phyloP scores from a whole-genome alignment of 768 basidiomycete genomes.

The Boletus barrowsii region DNA sequence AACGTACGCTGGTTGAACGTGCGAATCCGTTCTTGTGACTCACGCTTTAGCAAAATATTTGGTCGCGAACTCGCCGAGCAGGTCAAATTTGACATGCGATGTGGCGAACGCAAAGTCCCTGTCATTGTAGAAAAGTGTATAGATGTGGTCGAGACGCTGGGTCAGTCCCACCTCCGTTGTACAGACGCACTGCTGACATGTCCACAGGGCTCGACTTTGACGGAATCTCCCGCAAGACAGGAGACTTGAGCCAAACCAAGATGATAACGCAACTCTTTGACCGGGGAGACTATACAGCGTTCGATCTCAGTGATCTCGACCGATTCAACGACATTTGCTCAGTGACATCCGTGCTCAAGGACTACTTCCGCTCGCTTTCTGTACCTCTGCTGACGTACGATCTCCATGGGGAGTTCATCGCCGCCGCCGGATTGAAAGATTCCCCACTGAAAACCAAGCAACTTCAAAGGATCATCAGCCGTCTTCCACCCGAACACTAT shows the following conservation, averaged over 20 bases:
- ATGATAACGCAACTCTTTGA: conserved; percentile 93
- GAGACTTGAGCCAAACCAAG: conserved; percentile 89
- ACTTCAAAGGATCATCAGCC: conserved; percentile 65
- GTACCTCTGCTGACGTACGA: conserved; percentile 88
- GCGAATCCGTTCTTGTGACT: conserved; percentile 15
- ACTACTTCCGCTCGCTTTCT: conserved; percentile 89
- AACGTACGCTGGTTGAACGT: conserved; percentile 4
- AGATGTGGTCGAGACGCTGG: conserved; percentile 84
- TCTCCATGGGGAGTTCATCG: conserved; percentile 87
- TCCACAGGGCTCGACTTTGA: conserved; percentile 84
- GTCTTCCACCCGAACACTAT: conserved; percentile 86
- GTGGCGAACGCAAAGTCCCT: conserved; percentile 66
- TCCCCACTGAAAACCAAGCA: conserved; percentile 52
- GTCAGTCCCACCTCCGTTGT: conserved; percentile 41
- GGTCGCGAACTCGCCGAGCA: conserved; percentile 88
- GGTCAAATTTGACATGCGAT: conserved; percentile 61
- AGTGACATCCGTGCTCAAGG: conserved; percentile 94
- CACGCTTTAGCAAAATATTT: conserved; percentile 69
- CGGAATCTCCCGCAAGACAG: conserved; percentile 97
- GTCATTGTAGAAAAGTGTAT: conserved; percentile 96
- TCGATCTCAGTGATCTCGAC: conserved; percentile 86
- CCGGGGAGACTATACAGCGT: conserved; percentile 82
- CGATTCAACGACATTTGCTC: conserved; percentile 97
- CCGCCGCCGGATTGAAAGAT: conserved; percentile 70
- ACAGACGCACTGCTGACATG: neutral